These are phyloP conservation scores for Neurospora tetraspora DNA, from an alignment of 495 filamentous ascomycete species.

Conservation along the genomic window DNA sequence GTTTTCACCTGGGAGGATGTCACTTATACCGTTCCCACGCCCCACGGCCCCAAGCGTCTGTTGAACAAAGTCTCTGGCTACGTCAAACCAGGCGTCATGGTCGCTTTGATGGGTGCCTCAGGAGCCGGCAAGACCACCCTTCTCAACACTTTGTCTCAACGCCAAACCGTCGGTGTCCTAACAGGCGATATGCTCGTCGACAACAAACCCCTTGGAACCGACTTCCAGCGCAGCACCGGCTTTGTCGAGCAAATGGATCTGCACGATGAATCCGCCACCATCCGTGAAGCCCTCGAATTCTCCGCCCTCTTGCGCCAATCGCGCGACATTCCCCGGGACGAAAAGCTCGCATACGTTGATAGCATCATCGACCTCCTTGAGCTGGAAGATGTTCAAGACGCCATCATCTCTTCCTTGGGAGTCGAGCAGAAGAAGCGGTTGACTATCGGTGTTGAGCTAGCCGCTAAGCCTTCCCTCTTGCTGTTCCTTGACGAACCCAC, in stretches of 20 bases:
- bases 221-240: conserved; percentile 74
- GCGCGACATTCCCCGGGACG: conserved; percentile 46
- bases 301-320: conserved; percentile 73
- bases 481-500: conserved; percentile 76
- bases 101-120: conserved; percentile 74
- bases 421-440: conserved; percentile 52
- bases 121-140: conserved; percentile 72
- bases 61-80: conserved; percentile 66
- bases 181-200: conserved; percentile 71
- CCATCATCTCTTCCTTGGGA: conserved; percentile 70
- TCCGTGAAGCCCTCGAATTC: conserved; percentile 76
- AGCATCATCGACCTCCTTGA: conserved; percentile 80
- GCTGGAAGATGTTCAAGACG: conserved; percentile 72
- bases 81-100: conserved; percentile 71
- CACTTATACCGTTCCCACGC: conserved; percentile 54
- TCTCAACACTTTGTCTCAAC: conserved; percentile 60
- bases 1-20: conserved; percentile 55
- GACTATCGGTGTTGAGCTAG: conserved; percentile 88
- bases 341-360: conserved; percentile 78
- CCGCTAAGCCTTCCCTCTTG: conserved; percentile 69
- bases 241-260: conserved; percentile 86
- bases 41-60: conserved; percentile 45
- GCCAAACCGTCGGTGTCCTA: conserved; percentile 62
- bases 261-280: conserved; percentile 71
- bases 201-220: conserved; percentile 52